Evolutionary conservation across 352 stramenopile species (phyloP).

Genomic region (Phytophthora fragariaefolia): DNA sequence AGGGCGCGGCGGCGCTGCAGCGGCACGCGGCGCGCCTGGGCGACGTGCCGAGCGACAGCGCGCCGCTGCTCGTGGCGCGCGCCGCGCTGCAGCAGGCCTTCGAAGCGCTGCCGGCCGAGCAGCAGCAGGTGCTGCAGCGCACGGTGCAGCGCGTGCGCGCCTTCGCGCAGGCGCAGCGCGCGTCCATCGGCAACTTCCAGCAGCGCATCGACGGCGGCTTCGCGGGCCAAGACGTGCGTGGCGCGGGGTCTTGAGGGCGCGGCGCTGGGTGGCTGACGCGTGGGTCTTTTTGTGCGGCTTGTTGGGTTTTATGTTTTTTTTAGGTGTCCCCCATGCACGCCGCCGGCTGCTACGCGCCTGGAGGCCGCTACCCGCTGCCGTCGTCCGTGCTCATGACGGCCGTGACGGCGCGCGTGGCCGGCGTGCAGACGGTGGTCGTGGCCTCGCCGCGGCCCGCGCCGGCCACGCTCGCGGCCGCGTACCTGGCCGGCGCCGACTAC

Average conservation of each 20-base stretch:
- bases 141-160: constrained; percentile 89
- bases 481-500: constrained; percentile 93
- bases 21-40: constrained; percentile 70
- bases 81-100: constrained; percentile 87
- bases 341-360: constrained; percentile 97
- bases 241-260: constrained; percentile 1
- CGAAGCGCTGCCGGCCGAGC: constrained; percentile 65
- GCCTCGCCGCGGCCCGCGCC: constrained; percentile 91
- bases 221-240: constrained; percentile 92
- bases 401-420: constrained; percentile 94
- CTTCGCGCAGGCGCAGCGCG: constrained; percentile 95
- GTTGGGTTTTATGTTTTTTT: constrained; percentile 1
- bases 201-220: constrained; percentile 95
- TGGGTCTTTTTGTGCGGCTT: too few relatives aligned
- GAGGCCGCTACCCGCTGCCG: constrained; percentile 96
- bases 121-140: constrained; percentile 88
- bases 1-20: constrained; percentile 55
- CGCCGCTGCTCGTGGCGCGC: constrained; percentile 59
- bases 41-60: constrained; percentile 53
- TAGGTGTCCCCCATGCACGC: constrained; percentile 65
- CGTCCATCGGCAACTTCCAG: constrained; percentile 92
- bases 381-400: constrained; percentile 99
- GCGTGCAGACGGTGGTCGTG: constrained; percentile 95
- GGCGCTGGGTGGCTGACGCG: not conserved
- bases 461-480: constrained; percentile 95